Evolutionary conservation across 768 basidiomycete genomes (phyloP), one percentile per base, ranked within the genome.

Genomic region (Strobilomyces echinocephalus): DNA sequence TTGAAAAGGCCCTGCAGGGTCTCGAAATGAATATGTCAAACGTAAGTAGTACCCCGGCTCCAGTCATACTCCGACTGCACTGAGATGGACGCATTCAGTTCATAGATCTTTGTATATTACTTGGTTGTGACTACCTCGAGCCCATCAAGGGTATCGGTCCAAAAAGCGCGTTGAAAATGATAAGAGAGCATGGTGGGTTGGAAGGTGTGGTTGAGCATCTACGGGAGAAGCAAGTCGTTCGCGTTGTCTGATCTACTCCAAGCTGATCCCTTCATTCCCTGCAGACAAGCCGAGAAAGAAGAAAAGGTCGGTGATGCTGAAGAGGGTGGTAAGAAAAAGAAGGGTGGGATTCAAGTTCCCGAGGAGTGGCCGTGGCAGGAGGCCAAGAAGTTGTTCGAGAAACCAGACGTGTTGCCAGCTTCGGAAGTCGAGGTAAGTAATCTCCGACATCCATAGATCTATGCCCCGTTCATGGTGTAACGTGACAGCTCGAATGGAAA

Each of bases 111-210:
- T 99, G 95, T 66, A 88, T 99, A 59, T 79, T 99, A 9, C 84
- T 98, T 36, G 97, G 97, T 5, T 99, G 97, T 55, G 97, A 99
- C 66, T 99, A 99, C 72, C 84, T 99, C 53, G 97, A 99, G 68
- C 97, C 97, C n/a, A 93, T 97, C 67, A 95, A 85, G 70, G 97
- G 97, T 3, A 75, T 99, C 40, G 97, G 97, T 26, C 95, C 97
- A 14, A 97, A 97, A 69, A 92, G 86, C 14, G 97, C 95, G 4
- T 75, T 97, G 47, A 99, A 98, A 72, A 80, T 97, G 31, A 79
- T 98, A 41, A 77, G 88, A 57, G 95, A 99, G 64, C 74, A 90
- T 54, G 84, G 84, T 9, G 76, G 78, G 10, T 77, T 99, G 18
- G 81, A 77, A 41, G 79, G 76, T 3, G 86, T 97, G 35, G 74